Evolutionary conservation across 192 early-diverging fungal species (phyloP).

Genomic region (Gryganskiella cystojenkinii): DNA sequence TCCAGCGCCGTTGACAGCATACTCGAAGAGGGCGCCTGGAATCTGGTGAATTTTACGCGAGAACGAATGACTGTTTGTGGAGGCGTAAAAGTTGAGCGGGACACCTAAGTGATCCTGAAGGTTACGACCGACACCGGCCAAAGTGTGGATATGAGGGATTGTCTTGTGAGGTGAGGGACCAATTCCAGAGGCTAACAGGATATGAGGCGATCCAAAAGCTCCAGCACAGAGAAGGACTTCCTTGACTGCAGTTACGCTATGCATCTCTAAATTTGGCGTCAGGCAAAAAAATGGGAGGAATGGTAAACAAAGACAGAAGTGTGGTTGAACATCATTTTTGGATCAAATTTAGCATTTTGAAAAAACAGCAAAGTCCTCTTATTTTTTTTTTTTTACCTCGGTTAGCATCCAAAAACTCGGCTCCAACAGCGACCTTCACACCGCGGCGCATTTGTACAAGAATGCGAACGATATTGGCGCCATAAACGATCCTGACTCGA

Average conservation of each 20-base stretch:
- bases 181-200: conserved; percentile 57
- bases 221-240: conserved; percentile 60
- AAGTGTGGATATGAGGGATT: conserved; percentile 48
- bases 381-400: conserved; percentile 5
- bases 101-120: conserved; percentile 54
- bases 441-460: conserved; percentile 25
- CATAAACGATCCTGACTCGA: conserved; percentile 31
- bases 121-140: conserved; percentile 49
- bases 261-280: conserved; percentile 30
- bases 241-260: conserved; percentile 26
- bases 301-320: too few relatives aligned
- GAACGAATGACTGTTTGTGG: background rate
- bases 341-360: background rate
- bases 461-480: conserved; percentile 31
- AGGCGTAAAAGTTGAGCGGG: conserved; percentile 22
- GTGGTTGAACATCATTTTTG: too few relatives aligned
- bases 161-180: conserved; percentile 36
- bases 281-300: too few relatives aligned
- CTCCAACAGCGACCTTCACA: conserved; percentile 33
- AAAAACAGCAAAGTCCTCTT: background rate
- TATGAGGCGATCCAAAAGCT: conserved; percentile 48
- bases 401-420: conserved; percentile 39
- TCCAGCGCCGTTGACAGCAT: conserved; percentile 23
- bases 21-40: conserved; percentile 17
- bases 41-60: background rate